These are phyloP conservation scores for Quercus ilex DNA, from an alignment of 306 rosid species.

Conservation along the genomic window DNA sequence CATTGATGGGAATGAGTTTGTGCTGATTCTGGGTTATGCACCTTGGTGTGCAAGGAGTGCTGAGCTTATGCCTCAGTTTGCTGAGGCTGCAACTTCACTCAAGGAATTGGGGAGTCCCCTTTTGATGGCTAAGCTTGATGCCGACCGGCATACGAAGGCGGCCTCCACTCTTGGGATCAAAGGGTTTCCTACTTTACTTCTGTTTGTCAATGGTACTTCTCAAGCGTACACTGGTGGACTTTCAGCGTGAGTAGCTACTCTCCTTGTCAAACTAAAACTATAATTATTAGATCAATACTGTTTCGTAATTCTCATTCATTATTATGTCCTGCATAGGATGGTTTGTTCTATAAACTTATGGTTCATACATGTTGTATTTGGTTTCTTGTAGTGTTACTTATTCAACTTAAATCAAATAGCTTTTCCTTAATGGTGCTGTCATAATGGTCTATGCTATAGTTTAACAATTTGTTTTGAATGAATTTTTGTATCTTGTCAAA, in stretches of 20 bases:
- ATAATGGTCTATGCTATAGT: not conserved
- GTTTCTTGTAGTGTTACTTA: not conserved
- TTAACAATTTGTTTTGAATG: not conserved
- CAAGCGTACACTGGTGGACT: conserved; percentile 83
- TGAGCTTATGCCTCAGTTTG: conserved; percentile 93
- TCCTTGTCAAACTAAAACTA: conserved; percentile 1
- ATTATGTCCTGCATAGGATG: not conserved
- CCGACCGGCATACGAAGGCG: conserved; percentile 68
- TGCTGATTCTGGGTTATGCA: conserved; percentile 82
- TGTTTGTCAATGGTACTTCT: conserved; percentile 86
- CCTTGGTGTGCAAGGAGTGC: conserved; percentile 99
- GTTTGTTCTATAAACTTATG: not conserved
- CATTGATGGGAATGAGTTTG: conserved; percentile 61
- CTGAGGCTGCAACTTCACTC: conserved; percentile 82
- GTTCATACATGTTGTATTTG: not conserved
- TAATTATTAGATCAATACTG: not conserved
- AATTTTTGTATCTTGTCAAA: not conserved
- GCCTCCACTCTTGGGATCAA: conserved; percentile 75
- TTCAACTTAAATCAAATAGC: not conserved
- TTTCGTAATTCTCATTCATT: not conserved
- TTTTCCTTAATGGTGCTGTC: not conserved
- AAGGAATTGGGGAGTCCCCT: conserved; percentile 63
- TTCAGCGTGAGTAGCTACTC: conserved; percentile 53
- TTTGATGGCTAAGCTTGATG: conserved; percentile 87
- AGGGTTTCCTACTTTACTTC: conserved; percentile 85